Conservation (phyloP, 1,284 basidiomycete genomes). For the Pisolithus thermaeus region DNA sequence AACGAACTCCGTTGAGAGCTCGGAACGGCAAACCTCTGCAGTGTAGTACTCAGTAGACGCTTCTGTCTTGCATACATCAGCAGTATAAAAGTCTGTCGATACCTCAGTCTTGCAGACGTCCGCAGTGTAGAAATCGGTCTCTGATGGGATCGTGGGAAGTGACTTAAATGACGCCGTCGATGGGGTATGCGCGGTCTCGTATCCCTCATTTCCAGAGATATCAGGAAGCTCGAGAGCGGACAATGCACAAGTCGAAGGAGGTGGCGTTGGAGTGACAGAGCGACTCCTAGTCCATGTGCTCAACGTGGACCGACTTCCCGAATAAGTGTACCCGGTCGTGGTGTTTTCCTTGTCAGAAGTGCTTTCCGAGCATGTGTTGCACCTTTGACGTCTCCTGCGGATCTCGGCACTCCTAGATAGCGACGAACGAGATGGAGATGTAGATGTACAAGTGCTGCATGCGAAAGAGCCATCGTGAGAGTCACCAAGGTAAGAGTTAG, state of each 20-base stretch:
- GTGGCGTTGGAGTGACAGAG: slow-evolving; percentile 25
- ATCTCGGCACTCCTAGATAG: slow-evolving; percentile 57
- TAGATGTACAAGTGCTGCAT: slow-evolving; percentile 25
- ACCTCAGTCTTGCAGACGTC: slow-evolving; percentile 38
- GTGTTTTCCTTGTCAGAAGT: slow-evolving; percentile 55
- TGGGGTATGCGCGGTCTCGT: slow-evolving; percentile 31
- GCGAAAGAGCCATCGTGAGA: slow-evolving; percentile 42
- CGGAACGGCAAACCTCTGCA: slow-evolving; percentile 46
- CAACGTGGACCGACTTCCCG: slow-evolving; percentile 29
- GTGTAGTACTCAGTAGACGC: slow-evolving; percentile 41
- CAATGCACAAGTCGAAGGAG: slow-evolving; percentile 19
- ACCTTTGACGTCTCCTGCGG: slow-evolving; percentile 43
- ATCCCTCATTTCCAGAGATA: slow-evolving; percentile 29
- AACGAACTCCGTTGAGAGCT: slow-evolving; percentile 35
- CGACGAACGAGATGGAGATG: slow-evolving; percentile 30
- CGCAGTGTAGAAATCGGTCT: slow-evolving; percentile 46
- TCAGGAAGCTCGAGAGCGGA: slow-evolving; percentile 29
- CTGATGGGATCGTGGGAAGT: slow-evolving; percentile 47
- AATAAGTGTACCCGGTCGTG: slow-evolving; percentile 21
- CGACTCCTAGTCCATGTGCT: slow-evolving; percentile 32
- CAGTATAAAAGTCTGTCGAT: slow-evolving; percentile 49
- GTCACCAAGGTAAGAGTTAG: slow-evolving; percentile 53
- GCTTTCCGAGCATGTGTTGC: slow-evolving; percentile 29
- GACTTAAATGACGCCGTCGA: slow-evolving; percentile 41
- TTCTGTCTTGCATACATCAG: slow-evolving; percentile 29